Percentiles rank a stretch among this genome's conserved stretches.
These are phyloP conservation scores for Globisporangium spiculum DNA, from an alignment of 352 stramenopile genomes.

Conservation along the genomic window DNA sequence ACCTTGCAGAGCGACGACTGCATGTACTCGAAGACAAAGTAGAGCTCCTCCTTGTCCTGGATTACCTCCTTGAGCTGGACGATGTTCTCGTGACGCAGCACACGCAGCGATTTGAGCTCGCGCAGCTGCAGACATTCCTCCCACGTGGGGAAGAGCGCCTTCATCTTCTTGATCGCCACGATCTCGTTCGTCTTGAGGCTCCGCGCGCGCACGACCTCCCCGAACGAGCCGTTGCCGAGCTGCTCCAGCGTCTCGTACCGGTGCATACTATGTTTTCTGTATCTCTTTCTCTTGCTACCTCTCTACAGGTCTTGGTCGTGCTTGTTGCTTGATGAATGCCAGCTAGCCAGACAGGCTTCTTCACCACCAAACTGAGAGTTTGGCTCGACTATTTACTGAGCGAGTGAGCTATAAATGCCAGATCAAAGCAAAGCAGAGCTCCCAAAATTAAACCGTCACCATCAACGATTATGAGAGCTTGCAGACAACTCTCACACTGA, in stretches of 20 bases:
- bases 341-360: not conserved
- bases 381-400: not conserved
- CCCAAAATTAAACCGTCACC: not conserved
- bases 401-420: not conserved
- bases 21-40: constrained; percentile 90
- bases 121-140: constrained; percentile 80
- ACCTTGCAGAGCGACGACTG: constrained; percentile 76
- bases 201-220: constrained; percentile 89
- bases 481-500: not conserved
- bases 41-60: constrained; percentile 83
- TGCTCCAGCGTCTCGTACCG: constrained; percentile 91
- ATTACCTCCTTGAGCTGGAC: constrained; percentile 85
- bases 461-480: not conserved
- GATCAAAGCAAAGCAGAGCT: not conserved
- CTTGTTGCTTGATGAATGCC: not conserved
- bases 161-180: constrained; percentile 87
- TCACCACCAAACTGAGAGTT: not conserved
- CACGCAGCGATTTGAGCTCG: constrained; percentile 74
- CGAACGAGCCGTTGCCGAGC: constrained; percentile 93
- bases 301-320: not conserved
- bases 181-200: constrained; percentile 90
- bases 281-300: not conserved
- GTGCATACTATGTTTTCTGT: constrained; percentile 56
- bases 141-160: constrained; percentile 74
- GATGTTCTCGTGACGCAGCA: constrained; percentile 81